Conservation (phyloP, 352 stramenopile species). For the Globisporangium alternatum region DNA sequence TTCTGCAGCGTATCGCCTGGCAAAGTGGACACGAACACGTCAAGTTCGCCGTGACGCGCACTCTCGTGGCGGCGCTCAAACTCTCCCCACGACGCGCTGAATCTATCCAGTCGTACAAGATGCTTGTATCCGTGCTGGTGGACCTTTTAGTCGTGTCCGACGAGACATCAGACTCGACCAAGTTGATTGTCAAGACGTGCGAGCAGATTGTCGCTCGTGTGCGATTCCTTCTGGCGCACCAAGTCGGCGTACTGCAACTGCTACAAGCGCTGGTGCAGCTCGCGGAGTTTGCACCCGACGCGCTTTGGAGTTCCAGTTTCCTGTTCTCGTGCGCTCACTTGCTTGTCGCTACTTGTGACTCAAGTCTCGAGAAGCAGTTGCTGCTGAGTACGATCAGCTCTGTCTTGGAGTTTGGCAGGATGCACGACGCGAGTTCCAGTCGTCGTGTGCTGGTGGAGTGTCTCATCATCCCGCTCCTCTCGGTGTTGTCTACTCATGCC, state of each 20-base stretch:
- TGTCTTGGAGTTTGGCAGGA: slow-evolving; percentile 25
- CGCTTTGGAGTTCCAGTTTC: slow-evolving; percentile 36
- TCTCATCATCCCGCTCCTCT: slow-evolving; percentile 53
- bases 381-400: slow-evolving; percentile 35
- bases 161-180: slow-evolving; percentile 3
- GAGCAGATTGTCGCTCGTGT: slow-evolving; percentile 18
- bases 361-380: slow-evolving; percentile 35
- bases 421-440: not conserved
- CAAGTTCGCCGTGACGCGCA: slow-evolving; percentile 4
- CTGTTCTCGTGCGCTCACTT: slow-evolving; percentile 38
- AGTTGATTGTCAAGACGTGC: slow-evolving; percentile 12
- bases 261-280: slow-evolving; percentile 46
- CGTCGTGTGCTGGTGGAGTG: slow-evolving; percentile 55
- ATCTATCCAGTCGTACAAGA: slow-evolving; percentile 25
- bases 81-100: slow-evolving; percentile 27
- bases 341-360: slow-evolving; percentile 26
- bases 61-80: slow-evolving; percentile 35
- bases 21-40: slow-evolving; percentile 12
- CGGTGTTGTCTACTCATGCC: slow-evolving; percentile 34
- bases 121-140: slow-evolving; percentile 36
- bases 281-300: slow-evolving; percentile 19
- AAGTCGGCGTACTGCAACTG: slow-evolving; percentile 37
- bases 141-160: slow-evolving; percentile 29
- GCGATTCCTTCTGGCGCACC: slow-evolving; percentile 23
- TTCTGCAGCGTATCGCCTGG: slow-evolving; percentile 44